These are phyloP conservation scores for Ophiostoma ips DNA, from an alignment of 2,329 filamentous ascomycete genomes.

Conservation along the genomic window DNA sequence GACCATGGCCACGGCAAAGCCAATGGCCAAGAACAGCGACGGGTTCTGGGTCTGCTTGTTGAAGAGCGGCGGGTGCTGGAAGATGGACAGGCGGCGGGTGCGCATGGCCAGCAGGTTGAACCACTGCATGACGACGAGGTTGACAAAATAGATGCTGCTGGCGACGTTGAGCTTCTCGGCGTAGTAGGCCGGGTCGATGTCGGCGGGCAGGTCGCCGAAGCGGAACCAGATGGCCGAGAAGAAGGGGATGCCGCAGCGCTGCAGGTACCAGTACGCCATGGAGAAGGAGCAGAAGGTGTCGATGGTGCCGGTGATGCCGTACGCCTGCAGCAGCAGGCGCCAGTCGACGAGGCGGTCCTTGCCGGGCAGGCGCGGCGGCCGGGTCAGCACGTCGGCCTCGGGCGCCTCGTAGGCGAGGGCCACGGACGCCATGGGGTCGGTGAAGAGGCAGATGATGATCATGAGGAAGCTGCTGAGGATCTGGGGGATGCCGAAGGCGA, in stretches of 20 bases:
- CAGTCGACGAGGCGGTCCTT: slow-evolving; percentile 61
- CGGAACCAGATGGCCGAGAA: slow-evolving; percentile 43
- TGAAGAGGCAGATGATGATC: slow-evolving; percentile 60
- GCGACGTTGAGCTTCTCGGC: slow-evolving; percentile 45
- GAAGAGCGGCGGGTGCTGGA: slow-evolving; percentile 57
- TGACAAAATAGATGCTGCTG: slow-evolving; percentile 67
- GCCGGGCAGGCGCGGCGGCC: slow-evolving; percentile 52
- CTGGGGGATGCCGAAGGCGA: slow-evolving; percentile 59
- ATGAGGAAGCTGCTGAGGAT: slow-evolving; percentile 62
- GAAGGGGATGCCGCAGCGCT: slow-evolving; percentile 51
- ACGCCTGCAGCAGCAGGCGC: slow-evolving; percentile 58
- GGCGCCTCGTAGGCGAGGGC: slow-evolving; percentile 63
- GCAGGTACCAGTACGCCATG: slow-evolving; percentile 54
- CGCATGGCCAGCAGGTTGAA: slow-evolving; percentile 61
- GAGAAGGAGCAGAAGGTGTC: slow-evolving; percentile 46
- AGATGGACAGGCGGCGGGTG: slow-evolving; percentile 50
- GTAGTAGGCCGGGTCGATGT: slow-evolving; percentile 40
- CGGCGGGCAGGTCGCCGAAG: slow-evolving; percentile 40
- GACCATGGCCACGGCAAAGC: slow-evolving; percentile 54
- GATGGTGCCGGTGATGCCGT: slow-evolving; percentile 54
- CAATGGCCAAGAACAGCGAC: slow-evolving; percentile 55
- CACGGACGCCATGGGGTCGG: slow-evolving; percentile 60
- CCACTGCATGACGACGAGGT: slow-evolving; percentile 69
- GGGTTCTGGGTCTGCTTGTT: slow-evolving; percentile 52
- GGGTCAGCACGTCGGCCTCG: slow-evolving; percentile 59